Base-by-base conservation (phyloP, 495 filamentous ascomycete genomes). In the Astrothelium subdiscretum region DNA sequence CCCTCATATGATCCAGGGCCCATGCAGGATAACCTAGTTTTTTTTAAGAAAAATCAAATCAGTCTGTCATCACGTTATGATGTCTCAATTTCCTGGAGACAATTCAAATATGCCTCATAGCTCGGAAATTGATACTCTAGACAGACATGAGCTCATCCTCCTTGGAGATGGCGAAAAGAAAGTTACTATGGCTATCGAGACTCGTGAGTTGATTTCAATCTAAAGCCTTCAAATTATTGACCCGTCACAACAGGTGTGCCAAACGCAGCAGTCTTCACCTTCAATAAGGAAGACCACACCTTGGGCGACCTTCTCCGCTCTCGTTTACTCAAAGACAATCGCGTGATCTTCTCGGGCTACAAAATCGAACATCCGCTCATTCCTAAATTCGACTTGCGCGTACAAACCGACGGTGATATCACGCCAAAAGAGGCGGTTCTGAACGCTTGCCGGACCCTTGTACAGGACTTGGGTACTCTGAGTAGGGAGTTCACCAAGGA, bases 201-300 rank as follows among this genome's bases (percentile, higher is more conserved):
- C 91, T 43, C 89, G 92, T 92, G 79, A 77, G 88, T 77, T 2
- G 38, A 57, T 51, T 59, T 51, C 8, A n/a, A 22, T 48, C 27
- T 43, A 42, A 15, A n/a, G 58, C 6, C 48, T 10, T 48, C 57
- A 29, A 18, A 59, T 42, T n/a, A n/a, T 60, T 29, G n/a, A 51
- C 57, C 43, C 35, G 61, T 66, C 61, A 54, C 24, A 18, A 15
- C 59, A 95, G 92, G 92, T 64, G 88, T 86, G 81, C 78, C 92
- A 68, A 82, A 95, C 78, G 80, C 84, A 67, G 87, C 91, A 20
- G 87, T 95, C 71, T 97, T 99, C 78, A 87, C 86, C 59, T 87
- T 99, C 76, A 86, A 90, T 72, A 97, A 96, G 74, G 95, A 99
- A 71, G 95, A 99, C 71, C 94, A 97, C 75, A 97, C 95, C 0